Evolutionary conservation across 2,329 filamentous ascomycete species (phyloP), one percentile per base, ranked within the genome.

Genomic region (Aspergillus japonicus): DNA sequence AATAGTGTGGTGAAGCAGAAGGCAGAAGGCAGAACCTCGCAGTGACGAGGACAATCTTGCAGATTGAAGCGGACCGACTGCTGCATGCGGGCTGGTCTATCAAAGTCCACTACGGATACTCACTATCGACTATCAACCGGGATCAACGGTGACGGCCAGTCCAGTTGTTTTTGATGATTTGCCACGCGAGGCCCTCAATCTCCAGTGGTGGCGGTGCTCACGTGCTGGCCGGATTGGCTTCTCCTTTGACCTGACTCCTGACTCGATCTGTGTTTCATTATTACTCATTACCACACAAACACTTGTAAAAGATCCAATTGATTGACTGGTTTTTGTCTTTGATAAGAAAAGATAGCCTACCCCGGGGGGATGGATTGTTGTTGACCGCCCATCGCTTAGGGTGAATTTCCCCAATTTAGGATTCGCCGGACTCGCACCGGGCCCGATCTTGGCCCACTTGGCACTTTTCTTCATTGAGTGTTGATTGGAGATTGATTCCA

Each of bases 391-490:
- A 44, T 44, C 39, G 6, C 16, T 19, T 16, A 44, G 39, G 19
- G 14, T 16, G 39, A 44, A 19, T 44, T 44, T 7, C 39, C n/a
- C 19, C 39, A 44, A 44, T 44, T 44, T 44, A 19, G 39, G 39
- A 44, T 44, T 44, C 14, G 39, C 55, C 53, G 35, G 56, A 47
- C 47, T 54, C 44, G 42, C 33, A 51, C 50, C 23, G 42, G 23
- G 39, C 48, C 55, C 54, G 50, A 54, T 50, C 61, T 62, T 62
- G 61, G 61, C 58, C 39, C 16, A 14, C 61, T 62, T 62, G 61
- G 61, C 61, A 11, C 2, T 8, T 0, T 1, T 16, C 19, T 44
- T 6, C 35, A 5, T 3, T 2, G 8, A 1, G 4, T 11, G 2
- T 1, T 54, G 7, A 62, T 62, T 62, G 61, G 61, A 12, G 5